Evolutionary conservation across 768 basidiomycete genomes (phyloP).

Genomic region (Boletales sp.): DNA sequence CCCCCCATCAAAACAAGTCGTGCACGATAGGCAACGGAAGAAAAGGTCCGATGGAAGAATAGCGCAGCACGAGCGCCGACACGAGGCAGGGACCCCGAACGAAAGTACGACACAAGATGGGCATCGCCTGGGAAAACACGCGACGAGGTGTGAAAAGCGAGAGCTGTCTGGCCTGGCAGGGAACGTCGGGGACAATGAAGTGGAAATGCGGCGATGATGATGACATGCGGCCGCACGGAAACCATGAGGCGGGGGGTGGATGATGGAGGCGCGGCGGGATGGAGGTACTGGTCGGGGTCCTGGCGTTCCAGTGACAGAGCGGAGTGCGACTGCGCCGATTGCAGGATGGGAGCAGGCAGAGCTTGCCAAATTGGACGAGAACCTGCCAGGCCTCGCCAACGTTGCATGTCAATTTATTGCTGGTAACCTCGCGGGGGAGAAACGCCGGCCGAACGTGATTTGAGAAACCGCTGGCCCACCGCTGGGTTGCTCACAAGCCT

Average conservation of each 20-base stretch:
- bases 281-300: constrained; percentile 19
- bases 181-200: constrained; percentile 2
- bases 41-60: constrained; percentile 11
- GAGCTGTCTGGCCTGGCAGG: no score
- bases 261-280: constrained; percentile 13
- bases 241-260: constrained; percentile 16
- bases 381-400: constrained; percentile 27
- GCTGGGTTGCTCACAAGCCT: constrained; percentile 7
- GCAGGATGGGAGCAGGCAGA: constrained; percentile 4
- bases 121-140: constrained; percentile 16
- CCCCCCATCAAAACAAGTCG: neutral
- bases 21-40: neutral
- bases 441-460: constrained; percentile 24
- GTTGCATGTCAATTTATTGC: constrained; percentile 23
- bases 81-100: constrained; percentile 27
- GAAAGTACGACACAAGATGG: constrained; percentile 11
- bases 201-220: neutral
- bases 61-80: constrained; percentile 26
- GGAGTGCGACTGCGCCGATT: constrained; percentile 16
- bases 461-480: constrained; percentile 16
- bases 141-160: neutral
- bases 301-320: neutral
- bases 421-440: constrained; percentile 18
- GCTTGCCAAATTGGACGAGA: constrained; percentile 10
- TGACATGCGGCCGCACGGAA: constrained; percentile 7